phyloP scores from a whole-genome alignment of 176 grass and related monocot genomes.

The Thalia dealbata region DNA sequence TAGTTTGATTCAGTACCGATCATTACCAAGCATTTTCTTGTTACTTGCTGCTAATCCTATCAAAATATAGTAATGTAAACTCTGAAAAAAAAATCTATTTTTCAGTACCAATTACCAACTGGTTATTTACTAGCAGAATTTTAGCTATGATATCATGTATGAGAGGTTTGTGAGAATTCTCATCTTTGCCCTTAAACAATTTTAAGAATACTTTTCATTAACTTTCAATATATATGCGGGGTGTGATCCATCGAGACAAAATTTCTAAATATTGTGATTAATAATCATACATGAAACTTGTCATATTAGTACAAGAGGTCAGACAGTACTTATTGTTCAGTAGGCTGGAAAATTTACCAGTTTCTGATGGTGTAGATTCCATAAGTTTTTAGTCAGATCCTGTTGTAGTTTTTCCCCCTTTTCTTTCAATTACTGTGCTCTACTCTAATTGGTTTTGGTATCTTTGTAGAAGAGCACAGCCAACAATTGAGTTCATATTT shows the following conservation, averaged over 20 bases:
- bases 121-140: background rate
- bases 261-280: too few relatives aligned
- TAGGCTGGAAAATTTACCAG: background rate
- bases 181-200: background rate
- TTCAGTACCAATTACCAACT: background rate
- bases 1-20: too few relatives aligned
- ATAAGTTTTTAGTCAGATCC: background rate
- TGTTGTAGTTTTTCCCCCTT: constrained; percentile 10
- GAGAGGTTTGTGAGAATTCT: background rate
- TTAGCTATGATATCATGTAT: background rate
- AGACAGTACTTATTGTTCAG: background rate
- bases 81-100: background rate
- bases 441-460: constrained; percentile 22
- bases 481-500: constrained; percentile 87
- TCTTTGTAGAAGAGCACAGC: constrained; percentile 65
- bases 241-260: background rate
- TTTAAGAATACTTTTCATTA: background rate
- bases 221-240: background rate
- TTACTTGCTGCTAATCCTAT: too few relatives aligned
- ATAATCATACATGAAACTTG: background rate
- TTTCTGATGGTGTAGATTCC: background rate
- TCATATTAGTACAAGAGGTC: background rate
- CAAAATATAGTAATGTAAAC: background rate
- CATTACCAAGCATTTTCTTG: too few relatives aligned
- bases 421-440: constrained; percentile 21